A percentile compares a stretch with the other conserved stretches of the same genome.
Conservation (phyloP, 169 alveolate species). For the Condylostoma magnum region DNA sequence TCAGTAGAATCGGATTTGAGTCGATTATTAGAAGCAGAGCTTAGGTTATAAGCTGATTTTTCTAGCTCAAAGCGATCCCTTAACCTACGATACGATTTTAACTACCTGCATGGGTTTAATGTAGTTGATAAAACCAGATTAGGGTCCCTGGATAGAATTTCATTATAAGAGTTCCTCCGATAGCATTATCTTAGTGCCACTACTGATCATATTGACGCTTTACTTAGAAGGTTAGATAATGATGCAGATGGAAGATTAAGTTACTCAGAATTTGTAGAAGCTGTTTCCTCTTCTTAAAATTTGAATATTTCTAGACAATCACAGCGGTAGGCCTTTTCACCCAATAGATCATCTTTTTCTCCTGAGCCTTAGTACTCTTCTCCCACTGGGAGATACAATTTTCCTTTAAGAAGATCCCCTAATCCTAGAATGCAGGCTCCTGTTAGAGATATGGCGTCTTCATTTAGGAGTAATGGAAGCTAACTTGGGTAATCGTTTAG, state of each 20-base stretch:
- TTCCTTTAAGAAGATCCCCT: too few relatives aligned
- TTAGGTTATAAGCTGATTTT: neutral
- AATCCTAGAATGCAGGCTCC: too few relatives aligned
- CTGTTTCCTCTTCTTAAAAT: constrained; percentile 25
- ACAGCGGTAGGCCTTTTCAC: too few relatives aligned
- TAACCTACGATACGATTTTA: neutral
- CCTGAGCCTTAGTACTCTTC: too few relatives aligned
- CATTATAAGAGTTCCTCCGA: constrained; percentile 27
- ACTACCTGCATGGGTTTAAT: neutral
- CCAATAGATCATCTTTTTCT: too few relatives aligned
- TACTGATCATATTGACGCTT: constrained; percentile 34
- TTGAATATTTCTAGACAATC: too few relatives aligned
- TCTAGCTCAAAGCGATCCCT: neutral
- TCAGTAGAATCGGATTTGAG: neutral
- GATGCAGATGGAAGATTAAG: constrained; percentile 38
- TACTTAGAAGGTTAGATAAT: constrained; percentile 49
- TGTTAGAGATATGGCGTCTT: too few relatives aligned
- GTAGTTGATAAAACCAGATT: constrained; percentile 23
- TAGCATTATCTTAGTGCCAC: constrained; percentile 5
- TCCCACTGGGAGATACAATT: too few relatives aligned
- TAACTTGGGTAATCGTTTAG: too few relatives aligned
- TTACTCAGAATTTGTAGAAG: constrained; percentile 21
- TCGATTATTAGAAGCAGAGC: neutral
- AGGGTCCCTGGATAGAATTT: constrained; percentile 21
- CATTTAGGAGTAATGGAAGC: too few relatives aligned